These are phyloP conservation scores for Penicillium digitatum DNA, from an alignment of 2,329 filamentous ascomycete genomes.

Conservation along the genomic window DNA sequence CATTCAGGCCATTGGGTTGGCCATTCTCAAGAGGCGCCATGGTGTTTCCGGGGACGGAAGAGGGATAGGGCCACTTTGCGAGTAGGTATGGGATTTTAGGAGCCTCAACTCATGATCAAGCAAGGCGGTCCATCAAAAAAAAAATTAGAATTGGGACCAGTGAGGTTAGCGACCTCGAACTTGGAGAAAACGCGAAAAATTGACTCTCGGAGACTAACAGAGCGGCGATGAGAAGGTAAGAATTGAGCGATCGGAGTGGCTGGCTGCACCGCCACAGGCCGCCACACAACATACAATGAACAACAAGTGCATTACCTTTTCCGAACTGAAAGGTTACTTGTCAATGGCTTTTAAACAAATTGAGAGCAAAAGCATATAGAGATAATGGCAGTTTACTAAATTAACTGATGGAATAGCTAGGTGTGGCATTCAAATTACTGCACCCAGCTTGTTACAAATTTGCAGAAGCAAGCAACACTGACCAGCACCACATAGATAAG, in stretches of 20 bases:
- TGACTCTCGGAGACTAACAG: constrained; percentile 15
- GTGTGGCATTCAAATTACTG: neutral
- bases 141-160: constrained; percentile 5
- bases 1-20: constrained; percentile 52
- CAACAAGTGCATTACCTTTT: neutral
- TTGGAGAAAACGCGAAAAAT: constrained; percentile 18
- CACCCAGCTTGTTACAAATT: constrained; percentile 21
- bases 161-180: constrained; percentile 8
- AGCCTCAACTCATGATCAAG: constrained; percentile 32
- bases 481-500: constrained; percentile 44
- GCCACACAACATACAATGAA: constrained; percentile 14
- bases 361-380: neutral
- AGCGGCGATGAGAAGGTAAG: constrained; percentile 20
- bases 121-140: constrained; percentile 12
- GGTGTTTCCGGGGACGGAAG: constrained; percentile 21
- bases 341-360: neutral
- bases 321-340: neutral
- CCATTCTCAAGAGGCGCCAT: constrained; percentile 54
- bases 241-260: constrained; percentile 18
- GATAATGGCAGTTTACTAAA: neutral
- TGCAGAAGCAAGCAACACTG: constrained; percentile 34
- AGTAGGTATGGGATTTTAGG: constrained; percentile 10
- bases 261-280: constrained; percentile 28
- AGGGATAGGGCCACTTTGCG: constrained; percentile 14
- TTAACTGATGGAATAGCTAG: neutral